Evolutionary conservation across 1,139 yeast genomes (phyloP).

Genomic region (Zygoascus sp.): DNA sequence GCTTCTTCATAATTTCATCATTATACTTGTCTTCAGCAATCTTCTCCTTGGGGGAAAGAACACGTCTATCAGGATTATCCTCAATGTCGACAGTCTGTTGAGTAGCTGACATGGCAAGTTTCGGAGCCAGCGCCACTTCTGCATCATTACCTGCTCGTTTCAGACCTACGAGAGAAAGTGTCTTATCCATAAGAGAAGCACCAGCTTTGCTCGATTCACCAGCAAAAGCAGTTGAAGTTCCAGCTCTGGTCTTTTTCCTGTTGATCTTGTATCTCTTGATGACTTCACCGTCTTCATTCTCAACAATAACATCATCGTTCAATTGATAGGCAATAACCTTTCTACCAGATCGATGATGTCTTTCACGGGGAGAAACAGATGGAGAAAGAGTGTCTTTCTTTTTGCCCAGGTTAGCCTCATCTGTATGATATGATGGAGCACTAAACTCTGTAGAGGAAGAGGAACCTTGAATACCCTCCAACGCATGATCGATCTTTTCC

Average conservation of each 20-base stretch:
- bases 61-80: constrained; percentile 21
- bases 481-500: constrained; percentile 3
- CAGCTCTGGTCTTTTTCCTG: constrained; percentile 38
- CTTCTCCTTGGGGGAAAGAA: constrained; percentile 6
- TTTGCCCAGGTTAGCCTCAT: constrained; percentile 1
- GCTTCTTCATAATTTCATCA: constrained; percentile 24
- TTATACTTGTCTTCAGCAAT: constrained; percentile 20
- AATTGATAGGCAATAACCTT: constrained; percentile 54
- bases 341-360: constrained; percentile 15
- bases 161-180: constrained; percentile 29
- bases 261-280: constrained; percentile 75
- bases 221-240: constrained; percentile 7
- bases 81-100: constrained; percentile 24
- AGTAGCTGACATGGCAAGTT: background rate
- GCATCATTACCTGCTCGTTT: constrained; percentile 10
- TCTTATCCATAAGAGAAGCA: constrained; percentile 21
- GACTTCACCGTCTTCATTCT: constrained; percentile 89
- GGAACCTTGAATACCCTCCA: constrained; percentile 11
- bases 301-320: constrained; percentile 74
- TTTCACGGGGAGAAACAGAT: background rate
- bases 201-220: constrained; percentile 5
- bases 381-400: constrained; percentile 5
- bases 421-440: background rate
- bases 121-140: constrained; percentile 4
- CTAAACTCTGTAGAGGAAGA: constrained; percentile 8